These are phyloP conservation scores for Cladosporium sphaerospermum DNA, from an alignment of 2,329 filamentous ascomycete genomes.

Conservation along the genomic window DNA sequence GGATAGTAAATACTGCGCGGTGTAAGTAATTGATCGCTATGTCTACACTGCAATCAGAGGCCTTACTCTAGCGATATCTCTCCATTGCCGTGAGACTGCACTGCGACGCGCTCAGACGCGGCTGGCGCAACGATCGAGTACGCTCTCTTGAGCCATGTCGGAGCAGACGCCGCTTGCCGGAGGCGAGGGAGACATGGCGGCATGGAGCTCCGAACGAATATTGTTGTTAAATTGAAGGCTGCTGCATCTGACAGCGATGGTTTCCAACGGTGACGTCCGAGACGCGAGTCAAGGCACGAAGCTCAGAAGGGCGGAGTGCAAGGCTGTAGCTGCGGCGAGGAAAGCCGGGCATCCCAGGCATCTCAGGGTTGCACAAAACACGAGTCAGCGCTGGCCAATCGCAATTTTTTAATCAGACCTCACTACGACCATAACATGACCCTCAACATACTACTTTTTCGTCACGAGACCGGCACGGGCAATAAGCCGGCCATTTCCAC, in stretches of 20 bases:
- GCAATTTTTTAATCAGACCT: too few relatives aligned
- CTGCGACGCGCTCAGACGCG: conserved; percentile 18
- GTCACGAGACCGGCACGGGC: not conserved
- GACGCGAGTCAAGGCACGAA: too few relatives aligned
- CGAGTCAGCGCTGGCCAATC: too few relatives aligned
- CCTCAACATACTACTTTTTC: too few relatives aligned
- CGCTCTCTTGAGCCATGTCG: not conserved
- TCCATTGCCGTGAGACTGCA: conserved; percentile 39
- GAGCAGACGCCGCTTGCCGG: not conserved
- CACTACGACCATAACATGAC: too few relatives aligned
- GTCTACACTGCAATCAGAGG: not conserved
- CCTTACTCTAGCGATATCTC: conserved; percentile 36
- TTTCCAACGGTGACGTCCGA: too few relatives aligned
- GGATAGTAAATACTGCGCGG: conserved; percentile 17
- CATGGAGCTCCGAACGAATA: conserved; percentile 5
- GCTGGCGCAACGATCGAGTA: conserved; percentile 6
- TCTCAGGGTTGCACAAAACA: too few relatives aligned
- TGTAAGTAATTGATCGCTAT: conserved; percentile 4
- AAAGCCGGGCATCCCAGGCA: too few relatives aligned
- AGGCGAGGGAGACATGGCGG: conserved; percentile 3
- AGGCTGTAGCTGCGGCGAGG: too few relatives aligned
- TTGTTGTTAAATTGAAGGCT: not conserved
- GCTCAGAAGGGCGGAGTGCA: too few relatives aligned
- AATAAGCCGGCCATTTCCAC: not conserved
- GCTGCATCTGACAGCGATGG: too few relatives aligned